Evolutionary conservation across 257 asterid genomes (phyloP).

Genomic region (Scutellaria galericulata): DNA sequence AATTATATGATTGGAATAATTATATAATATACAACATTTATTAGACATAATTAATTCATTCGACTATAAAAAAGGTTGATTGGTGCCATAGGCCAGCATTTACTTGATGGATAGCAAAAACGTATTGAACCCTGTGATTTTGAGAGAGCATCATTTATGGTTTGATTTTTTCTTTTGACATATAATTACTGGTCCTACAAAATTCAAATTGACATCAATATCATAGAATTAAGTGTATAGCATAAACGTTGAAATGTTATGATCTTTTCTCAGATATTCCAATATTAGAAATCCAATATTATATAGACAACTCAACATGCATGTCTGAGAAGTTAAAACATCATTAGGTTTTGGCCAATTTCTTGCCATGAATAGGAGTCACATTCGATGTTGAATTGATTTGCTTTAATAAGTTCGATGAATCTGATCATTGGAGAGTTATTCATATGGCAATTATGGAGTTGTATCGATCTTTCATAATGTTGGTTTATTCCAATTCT

Average conservation of each 20-base stretch:
- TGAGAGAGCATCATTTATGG: too few relatives aligned
- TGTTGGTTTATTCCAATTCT: neutral
- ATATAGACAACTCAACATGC: neutral
- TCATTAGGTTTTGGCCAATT: conserved; percentile 1
- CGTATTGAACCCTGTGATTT: too few relatives aligned
- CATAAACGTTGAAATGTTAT: neutral
- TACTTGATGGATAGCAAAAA: too few relatives aligned
- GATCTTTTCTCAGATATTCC: neutral
- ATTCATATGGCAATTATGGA: conserved; percentile 2
- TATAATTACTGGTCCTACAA: too few relatives aligned
- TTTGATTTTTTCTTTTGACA: too few relatives aligned
- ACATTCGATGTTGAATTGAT: conserved; percentile 5
- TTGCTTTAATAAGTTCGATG: conserved; percentile 8
- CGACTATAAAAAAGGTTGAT: too few relatives aligned
- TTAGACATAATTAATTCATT: too few relatives aligned
- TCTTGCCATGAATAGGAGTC: conserved; percentile 7
- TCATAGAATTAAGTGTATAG: neutral
- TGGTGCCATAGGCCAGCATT: too few relatives aligned
- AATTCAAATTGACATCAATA: too few relatives aligned
- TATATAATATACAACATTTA: too few relatives aligned
- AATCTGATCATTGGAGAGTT: conserved; percentile 21
- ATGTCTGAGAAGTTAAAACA: neutral
- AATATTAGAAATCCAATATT: neutral
- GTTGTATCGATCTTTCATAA: neutral
- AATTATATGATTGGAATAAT: too few relatives aligned